These are phyloP conservation scores for Candida gorgasii DNA, from an alignment of 805 yeast genomes.

Conservation along the genomic window DNA sequence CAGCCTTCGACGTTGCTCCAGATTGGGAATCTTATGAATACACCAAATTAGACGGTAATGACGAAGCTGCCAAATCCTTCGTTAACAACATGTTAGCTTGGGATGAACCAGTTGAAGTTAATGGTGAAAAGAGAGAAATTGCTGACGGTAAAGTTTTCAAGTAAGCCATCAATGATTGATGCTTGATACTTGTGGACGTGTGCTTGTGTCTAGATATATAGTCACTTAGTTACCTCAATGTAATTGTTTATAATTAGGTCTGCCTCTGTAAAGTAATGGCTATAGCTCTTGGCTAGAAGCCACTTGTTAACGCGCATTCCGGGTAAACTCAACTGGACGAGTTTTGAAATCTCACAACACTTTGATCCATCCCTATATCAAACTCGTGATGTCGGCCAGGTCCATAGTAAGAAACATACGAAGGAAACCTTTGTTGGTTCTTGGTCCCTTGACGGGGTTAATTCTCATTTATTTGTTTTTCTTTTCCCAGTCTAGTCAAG, in stretches of 20 bases:
- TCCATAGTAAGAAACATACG: constrained; percentile 54
- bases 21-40: constrained; percentile 95
- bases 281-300: no score
- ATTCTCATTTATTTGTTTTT: constrained; percentile 43
- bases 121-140: constrained; percentile 82
- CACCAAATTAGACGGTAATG: constrained; percentile 79
- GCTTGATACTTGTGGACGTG: no score
- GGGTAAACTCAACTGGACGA: constrained; percentile 1
- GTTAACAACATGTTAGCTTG: constrained; percentile 94
- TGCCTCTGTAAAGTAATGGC: no score
- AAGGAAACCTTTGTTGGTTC: constrained; percentile 53
- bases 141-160: constrained; percentile 98
- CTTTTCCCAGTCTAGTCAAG: constrained; percentile 25
- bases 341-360: background rate
- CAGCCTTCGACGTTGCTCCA: constrained; percentile 98
- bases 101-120: constrained; percentile 87
- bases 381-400: constrained; percentile 8
- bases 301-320: constrained; percentile 2
- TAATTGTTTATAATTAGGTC: background rate
- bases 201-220: no score
- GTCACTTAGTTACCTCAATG: background rate
- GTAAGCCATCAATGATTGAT: no score
- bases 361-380: background rate
- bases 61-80: constrained; percentile 75
- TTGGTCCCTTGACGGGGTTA: constrained; percentile 49